Base-by-base conservation (phyloP, 768 basidiomycete species). In the Lentinula aciculospora region DNA sequence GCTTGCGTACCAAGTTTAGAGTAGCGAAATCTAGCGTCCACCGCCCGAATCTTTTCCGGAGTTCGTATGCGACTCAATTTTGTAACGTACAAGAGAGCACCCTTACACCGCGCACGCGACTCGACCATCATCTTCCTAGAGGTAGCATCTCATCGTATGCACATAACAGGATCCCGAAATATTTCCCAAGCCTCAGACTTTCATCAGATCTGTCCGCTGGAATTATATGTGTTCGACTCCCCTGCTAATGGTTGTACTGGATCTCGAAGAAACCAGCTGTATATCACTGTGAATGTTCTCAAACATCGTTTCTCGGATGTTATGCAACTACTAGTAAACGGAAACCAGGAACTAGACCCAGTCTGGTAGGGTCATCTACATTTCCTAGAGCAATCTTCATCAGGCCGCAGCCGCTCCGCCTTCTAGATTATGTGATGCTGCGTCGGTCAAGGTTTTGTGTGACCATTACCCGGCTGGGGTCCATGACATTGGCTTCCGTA, bases 1-100 rank as follows among this genome's bases (percentile, higher is more conserved):
- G 19, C 42, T 44, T 23, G 19, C 46, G 27, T n/a, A 12, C 46
- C 46, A 48, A 28, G 21, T 48, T 48, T 48, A 48, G 46, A 44
- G 19, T 21, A 44, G 21, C 10, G n/a, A 44, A 9, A 9, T 31
- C 29, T 31, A 48, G 29, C 3, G 17, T 48, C 25, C 29, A 27
- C 46, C 46, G 27, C 46, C 46, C 46, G 46, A 48, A 31, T 48
- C 46, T 48, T 48, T 48, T 48, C 46, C 46, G 46, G 25, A 48
- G 29, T 31, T 48, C 46, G 15, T 48, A 15, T 48, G 21, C 42
- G 42, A 44, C 42, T 44, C 42, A 44, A 44, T 44, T 9, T 21
- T 19, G 19, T 44, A 23, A 44, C 42, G 42, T 44, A 44, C 42
- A 21, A 23, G 23, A 21, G 42, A 21, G 21, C 42, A 44, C 42